Evolutionary conservation across 1,284 basidiomycete species (phyloP).

Genomic region (Hemileia vastatrix): DNA sequence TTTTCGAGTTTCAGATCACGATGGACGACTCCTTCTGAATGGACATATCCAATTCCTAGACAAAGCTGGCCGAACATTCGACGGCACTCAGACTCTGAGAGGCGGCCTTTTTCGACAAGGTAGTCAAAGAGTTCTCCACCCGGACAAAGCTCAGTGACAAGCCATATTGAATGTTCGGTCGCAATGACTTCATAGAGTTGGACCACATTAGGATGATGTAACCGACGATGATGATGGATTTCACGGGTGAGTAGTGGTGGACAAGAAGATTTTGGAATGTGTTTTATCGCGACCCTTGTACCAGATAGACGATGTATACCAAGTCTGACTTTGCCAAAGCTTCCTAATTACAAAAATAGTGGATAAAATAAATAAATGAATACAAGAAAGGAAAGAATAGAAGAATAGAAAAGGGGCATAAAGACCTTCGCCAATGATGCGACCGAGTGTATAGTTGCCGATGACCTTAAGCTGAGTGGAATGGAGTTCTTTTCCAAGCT

Average conservation of each 20-base stretch:
- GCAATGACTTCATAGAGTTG: slow-evolving; percentile 97
- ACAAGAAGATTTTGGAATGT: slow-evolving; percentile 86
- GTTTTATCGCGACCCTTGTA: slow-evolving; percentile 84
- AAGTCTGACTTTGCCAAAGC: slow-evolving; percentile 38
- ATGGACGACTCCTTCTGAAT: slow-evolving; percentile 46
- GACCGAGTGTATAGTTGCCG: slow-evolving; percentile 89
- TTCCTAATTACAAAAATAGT: slow-evolving; percentile 24
- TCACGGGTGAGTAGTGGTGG: slow-evolving; percentile 71
- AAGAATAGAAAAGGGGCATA: slow-evolving; percentile 26
- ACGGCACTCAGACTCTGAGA: slow-evolving; percentile 42
- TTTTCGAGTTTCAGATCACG: slow-evolving; percentile 52
- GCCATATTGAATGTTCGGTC: slow-evolving; percentile 89
- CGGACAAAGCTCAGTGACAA: slow-evolving; percentile 89
- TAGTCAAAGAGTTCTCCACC: slow-evolving; percentile 58
- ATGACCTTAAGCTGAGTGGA: slow-evolving; percentile 79
- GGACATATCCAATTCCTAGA: slow-evolving; percentile 46
- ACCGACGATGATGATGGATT: slow-evolving; percentile 92
- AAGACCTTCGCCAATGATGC: slow-evolving; percentile 89
- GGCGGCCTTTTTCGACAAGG: slow-evolving; percentile 45
- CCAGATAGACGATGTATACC: slow-evolving; percentile 37
- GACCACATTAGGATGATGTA: slow-evolving; percentile 88
- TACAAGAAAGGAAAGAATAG: slow-evolving; percentile 12
- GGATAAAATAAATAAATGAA: not conserved
- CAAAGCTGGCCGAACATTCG: slow-evolving; percentile 47
- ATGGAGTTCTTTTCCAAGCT: slow-evolving; percentile 86